Percentiles rank a stretch among this genome's conserved stretches.
Evolutionary conservation across 306 rosid genomes (phyloP).

Genomic region (Acacia confusa): DNA sequence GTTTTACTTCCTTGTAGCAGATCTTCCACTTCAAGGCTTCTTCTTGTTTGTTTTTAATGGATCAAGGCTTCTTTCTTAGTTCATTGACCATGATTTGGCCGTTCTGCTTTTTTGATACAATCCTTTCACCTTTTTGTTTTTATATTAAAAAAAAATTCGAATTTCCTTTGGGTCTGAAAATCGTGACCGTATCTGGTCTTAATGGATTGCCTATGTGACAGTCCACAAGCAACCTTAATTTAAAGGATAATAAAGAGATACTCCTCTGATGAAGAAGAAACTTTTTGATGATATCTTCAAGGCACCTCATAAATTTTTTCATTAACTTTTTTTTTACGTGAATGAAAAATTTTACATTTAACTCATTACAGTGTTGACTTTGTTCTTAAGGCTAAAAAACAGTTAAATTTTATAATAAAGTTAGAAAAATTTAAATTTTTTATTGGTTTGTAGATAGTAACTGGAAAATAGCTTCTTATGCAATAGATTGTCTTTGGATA

Average conservation of each 20-base stretch:
- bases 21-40: background rate
- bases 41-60: background rate
- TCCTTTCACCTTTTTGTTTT: background rate
- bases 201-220: conserved; percentile 21
- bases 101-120: background rate
- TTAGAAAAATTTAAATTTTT: too few species aligned
- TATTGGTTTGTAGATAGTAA: too few species aligned
- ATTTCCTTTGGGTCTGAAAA: background rate
- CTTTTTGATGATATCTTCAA: too few species aligned
- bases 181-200: conserved; percentile 15
- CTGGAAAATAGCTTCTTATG: too few species aligned
- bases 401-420: too few species aligned
- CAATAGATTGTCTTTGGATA: too few species aligned
- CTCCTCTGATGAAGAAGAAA: too few species aligned
- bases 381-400: too few species aligned
- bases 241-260: background rate
- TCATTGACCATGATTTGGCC: background rate
- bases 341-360: too few species aligned
- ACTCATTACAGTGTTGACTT: too few species aligned
- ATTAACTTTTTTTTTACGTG: too few species aligned
- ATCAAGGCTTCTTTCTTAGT: background rate
- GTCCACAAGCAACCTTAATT: background rate
- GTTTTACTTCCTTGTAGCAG: background rate
- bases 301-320: too few species aligned
- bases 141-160: background rate